Evolutionary conservation across 2,329 filamentous ascomycete genomes (phyloP).

Genomic region (Metarhizium brunneum): DNA sequence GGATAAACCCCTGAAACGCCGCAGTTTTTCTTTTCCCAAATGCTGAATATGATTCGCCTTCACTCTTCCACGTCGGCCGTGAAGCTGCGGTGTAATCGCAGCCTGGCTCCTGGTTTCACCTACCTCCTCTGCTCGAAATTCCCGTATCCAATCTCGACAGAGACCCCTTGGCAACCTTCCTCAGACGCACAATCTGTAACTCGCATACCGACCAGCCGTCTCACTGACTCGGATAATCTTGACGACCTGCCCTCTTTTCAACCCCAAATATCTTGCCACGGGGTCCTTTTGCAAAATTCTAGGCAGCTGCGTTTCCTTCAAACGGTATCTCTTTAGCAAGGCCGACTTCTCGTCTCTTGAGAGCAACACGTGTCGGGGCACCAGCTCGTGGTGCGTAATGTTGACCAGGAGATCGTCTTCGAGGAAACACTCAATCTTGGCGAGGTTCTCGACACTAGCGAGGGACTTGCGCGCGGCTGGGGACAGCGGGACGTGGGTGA

Average conservation of each 20-base stretch:
- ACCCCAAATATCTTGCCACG: constrained; percentile 81
- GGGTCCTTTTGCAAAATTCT: constrained; percentile 87
- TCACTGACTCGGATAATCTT: constrained; percentile 97
- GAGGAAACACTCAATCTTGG: constrained; percentile 86
- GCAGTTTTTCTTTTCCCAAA: constrained; percentile 1
- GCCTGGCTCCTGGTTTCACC: not conserved
- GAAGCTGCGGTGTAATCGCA: not conserved
- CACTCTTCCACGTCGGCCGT: not conserved
- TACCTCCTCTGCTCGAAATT: not conserved
- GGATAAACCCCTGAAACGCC: not conserved
- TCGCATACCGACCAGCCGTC: constrained; percentile 92
- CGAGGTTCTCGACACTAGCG: constrained; percentile 63
- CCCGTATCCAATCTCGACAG: too few species aligned
- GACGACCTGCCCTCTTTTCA: constrained; percentile 88
- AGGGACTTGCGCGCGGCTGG: constrained; percentile 82
- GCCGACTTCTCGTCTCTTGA: constrained; percentile 83
- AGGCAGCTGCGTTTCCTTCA: constrained; percentile 96
- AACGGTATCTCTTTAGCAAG: constrained; percentile 76
- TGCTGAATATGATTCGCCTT: not conserved
- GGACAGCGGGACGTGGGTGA: constrained; percentile 75
- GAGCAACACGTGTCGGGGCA: constrained; percentile 85
- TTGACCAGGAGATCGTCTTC: constrained; percentile 96
- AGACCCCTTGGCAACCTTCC: not conserved
- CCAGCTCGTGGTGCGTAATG: constrained; percentile 94
- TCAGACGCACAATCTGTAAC: constrained; percentile 67